A percentile compares a stretch with the other conserved stretches of the same genome.
phyloP scores from a whole-genome alignment of 2,329 filamentous ascomycete genomes.

The Hymenotorrendiella dingleyae region DNA sequence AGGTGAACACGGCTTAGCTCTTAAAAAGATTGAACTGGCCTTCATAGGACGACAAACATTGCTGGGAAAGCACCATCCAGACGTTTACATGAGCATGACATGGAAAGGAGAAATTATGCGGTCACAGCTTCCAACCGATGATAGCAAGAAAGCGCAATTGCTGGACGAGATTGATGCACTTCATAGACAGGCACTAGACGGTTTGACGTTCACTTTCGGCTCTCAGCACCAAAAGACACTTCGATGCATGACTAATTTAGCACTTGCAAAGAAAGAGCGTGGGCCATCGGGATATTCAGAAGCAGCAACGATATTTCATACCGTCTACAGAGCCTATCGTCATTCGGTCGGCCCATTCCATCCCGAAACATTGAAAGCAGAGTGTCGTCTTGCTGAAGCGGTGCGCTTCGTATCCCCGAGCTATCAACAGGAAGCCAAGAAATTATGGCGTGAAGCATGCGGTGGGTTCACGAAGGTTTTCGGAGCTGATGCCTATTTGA shows the following conservation, averaged over 20 bases:
- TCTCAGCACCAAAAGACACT: slow-evolving; percentile 22
- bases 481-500: slow-evolving; percentile 20
- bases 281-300: slow-evolving; percentile 14
- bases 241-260: slow-evolving; percentile 19
- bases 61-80: slow-evolving; percentile 20
- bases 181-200: slow-evolving; percentile 18
- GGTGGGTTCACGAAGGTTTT: slow-evolving; percentile 19
- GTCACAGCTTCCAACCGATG: slow-evolving; percentile 13
- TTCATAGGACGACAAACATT: slow-evolving; percentile 14
- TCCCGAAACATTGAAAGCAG: slow-evolving; percentile 22
- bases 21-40: slow-evolving; percentile 20
- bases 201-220: slow-evolving; percentile 20
- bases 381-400: slow-evolving; percentile 18
- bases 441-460: slow-evolving; percentile 22
- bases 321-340: slow-evolving; percentile 17
- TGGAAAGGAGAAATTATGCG: slow-evolving; percentile 26
- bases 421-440: slow-evolving; percentile 19
- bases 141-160: slow-evolving; percentile 11
- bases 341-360: slow-evolving; percentile 20
- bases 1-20: slow-evolving; percentile 17
- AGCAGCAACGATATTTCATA: slow-evolving; percentile 17
- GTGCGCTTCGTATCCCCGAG: slow-evolving; percentile 11
- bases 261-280: slow-evolving; percentile 19
- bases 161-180: slow-evolving; percentile 19
- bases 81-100: slow-evolving; percentile 20